A percentile compares a stretch with the other conserved stretches of the same genome.
Evolutionary conservation across 352 stramenopile genomes (phyloP).

Genomic region (Phytopythium mirpurense): DNA sequence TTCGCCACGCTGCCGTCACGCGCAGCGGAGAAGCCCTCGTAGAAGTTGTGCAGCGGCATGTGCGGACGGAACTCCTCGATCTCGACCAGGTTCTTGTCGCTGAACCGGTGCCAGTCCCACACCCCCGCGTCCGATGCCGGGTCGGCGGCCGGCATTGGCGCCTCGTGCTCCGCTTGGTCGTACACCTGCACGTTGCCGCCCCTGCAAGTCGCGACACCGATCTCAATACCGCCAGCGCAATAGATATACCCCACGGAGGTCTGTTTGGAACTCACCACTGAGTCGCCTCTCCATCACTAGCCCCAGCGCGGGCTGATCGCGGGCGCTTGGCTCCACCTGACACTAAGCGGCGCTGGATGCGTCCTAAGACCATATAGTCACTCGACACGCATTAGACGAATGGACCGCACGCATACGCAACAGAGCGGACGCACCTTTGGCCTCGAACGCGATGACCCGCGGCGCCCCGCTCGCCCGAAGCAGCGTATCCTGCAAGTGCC

Average conservation of each 20-base stretch:
- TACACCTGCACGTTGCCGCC: conserved; percentile 56
- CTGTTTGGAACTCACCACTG: conserved; percentile 21
- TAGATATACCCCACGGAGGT: neutral
- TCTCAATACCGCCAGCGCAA: neutral
- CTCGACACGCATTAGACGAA: neutral
- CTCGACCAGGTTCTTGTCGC: conserved; percentile 57
- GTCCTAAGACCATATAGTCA: conserved; percentile 11
- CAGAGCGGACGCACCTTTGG: conserved; percentile 38
- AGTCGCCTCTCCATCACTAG: conserved; percentile 24
- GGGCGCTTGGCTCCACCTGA: conserved; percentile 15
- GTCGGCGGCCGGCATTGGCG: neutral
- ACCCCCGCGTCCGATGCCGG: conserved; percentile 20
- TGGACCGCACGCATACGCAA: no score
- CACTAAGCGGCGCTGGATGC: conserved; percentile 28
- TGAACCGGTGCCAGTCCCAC: conserved; percentile 57
- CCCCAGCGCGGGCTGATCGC: conserved; percentile 1
- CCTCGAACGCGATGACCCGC: conserved; percentile 66
- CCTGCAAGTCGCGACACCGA: conserved; percentile 19
- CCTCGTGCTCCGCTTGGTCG: conserved; percentile 32
- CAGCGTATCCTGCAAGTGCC: conserved; percentile 14
- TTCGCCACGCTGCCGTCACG: conserved; percentile 49
- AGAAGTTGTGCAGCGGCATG: conserved; percentile 81
- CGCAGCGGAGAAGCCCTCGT: conserved; percentile 42
- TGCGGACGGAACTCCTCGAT: conserved; percentile 70
- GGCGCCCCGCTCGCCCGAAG: conserved; percentile 26